Percentiles rank a stretch among this genome's conserved stretches.
These are phyloP conservation scores for Coelastrella sp. DNA, from an alignment of 139 green algal genomes.

Conservation along the genomic window DNA sequence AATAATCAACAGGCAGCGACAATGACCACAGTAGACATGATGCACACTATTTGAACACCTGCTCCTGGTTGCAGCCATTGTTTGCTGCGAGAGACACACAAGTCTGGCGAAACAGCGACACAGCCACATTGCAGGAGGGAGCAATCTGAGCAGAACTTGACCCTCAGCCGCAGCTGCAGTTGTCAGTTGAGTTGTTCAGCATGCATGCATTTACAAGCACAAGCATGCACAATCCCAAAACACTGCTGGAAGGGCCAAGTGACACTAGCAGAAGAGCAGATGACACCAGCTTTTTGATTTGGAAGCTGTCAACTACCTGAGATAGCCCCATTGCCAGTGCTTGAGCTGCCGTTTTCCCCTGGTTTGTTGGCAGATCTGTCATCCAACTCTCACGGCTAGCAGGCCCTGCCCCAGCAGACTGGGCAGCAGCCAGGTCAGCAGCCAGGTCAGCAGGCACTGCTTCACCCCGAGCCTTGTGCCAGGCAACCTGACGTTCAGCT, in stretches of 20 bases:
- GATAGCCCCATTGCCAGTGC: slow-evolving; percentile 7
- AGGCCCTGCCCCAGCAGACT: slow-evolving; percentile 40
- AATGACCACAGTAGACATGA: not conserved
- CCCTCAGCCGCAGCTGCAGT: too few relatives aligned
- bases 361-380: slow-evolving; percentile 77
- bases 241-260: not conserved
- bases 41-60: not conserved
- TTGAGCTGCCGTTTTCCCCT: slow-evolving; percentile 4
- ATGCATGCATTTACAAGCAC: too few relatives aligned
- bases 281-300: not conserved
- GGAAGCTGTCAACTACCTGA: slow-evolving; percentile 13
- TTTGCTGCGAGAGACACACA: not conserved
- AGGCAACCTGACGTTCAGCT: slow-evolving; percentile 73
- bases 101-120: too few relatives aligned
- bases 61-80: not conserved
- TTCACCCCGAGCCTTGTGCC: slow-evolving; percentile 72
- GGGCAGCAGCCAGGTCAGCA: slow-evolving; percentile 58
- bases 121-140: too few relatives aligned
- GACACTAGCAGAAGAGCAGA: not conserved
- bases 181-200: too few relatives aligned
- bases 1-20: not conserved
- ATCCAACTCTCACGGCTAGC: slow-evolving; percentile 80
- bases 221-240: not conserved
- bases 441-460: slow-evolving; percentile 45
- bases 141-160: too few relatives aligned